Conservation (phyloP, 495 filamentous ascomycete genomes). For the Trypethelium eluteriae region DNA sequence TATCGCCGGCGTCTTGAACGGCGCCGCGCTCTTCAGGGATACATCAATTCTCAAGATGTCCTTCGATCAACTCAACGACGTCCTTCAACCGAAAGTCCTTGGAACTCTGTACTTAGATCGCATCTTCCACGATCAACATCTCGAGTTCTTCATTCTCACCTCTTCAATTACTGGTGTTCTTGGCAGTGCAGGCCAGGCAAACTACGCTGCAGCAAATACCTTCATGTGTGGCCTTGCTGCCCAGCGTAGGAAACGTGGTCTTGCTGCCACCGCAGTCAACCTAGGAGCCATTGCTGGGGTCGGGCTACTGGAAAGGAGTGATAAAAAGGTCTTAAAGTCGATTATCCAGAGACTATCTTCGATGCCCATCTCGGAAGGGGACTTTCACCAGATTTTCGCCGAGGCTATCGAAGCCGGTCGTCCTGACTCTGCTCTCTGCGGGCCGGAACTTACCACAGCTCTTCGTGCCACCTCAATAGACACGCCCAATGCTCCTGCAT, state of each 20-base stretch:
- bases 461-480: neutral
- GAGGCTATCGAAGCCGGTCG: neutral
- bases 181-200: conserved; percentile 7
- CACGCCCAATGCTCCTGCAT: neutral
- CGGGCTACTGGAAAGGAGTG: neutral
- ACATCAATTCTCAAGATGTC: neutral
- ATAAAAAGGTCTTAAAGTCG: neutral
- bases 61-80: neutral
- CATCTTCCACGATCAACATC: neutral
- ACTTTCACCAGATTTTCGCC: neutral
- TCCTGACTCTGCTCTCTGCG: neutral
- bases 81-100: conserved; percentile 8
- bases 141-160: conserved; percentile 15
- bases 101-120: conserved; percentile 7
- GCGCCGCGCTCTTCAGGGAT: conserved; percentile 8
- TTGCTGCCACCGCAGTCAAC: neutral
- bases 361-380: conserved; percentile 1
- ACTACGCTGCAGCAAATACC: conserved; percentile 15
- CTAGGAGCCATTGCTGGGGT: neutral
- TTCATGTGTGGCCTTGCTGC: neutral
- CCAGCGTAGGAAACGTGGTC: neutral
- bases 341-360: neutral
- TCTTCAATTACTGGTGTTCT: conserved; percentile 13
- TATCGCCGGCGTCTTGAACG: conserved; percentile 1
- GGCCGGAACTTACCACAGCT: neutral